Percentiles rank a stretch among this genome's conserved stretches.
Conservation (phyloP, 257 asterid species). For the Penstemon eatonii region DNA sequence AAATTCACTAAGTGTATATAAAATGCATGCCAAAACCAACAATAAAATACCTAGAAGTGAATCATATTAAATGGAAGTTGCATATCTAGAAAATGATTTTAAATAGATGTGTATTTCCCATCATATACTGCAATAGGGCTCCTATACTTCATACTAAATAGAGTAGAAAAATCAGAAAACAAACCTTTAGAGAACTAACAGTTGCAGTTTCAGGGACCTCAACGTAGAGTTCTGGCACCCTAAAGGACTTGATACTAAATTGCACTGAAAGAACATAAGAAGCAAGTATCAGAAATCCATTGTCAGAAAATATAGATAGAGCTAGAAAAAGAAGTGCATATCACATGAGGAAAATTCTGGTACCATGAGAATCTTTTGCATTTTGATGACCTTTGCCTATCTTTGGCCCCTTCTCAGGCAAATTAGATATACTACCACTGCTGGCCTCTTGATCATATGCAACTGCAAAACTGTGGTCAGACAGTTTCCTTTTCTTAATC, state of each 20-base stretch:
- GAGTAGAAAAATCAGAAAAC: constrained; percentile 17
- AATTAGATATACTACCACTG: constrained; percentile 62
- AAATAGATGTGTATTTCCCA: not conserved
- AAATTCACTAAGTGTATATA: constrained; percentile 7
- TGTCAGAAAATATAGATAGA: constrained; percentile 1
- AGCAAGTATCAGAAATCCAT: constrained; percentile 22
- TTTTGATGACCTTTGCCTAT: constrained; percentile 43
- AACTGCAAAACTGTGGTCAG: constrained; percentile 43
- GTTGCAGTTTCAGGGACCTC: constrained; percentile 95
- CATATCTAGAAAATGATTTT: not conserved
- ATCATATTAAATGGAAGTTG: constrained; percentile 8
- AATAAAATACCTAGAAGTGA: not conserved
- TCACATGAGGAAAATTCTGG: constrained; percentile 7
- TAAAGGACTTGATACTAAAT: constrained; percentile 88
- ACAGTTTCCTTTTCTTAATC: constrained; percentile 70
- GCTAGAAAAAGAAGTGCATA: constrained; percentile 15
- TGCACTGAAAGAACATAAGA: constrained; percentile 55
- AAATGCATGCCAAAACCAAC: constrained; percentile 8
- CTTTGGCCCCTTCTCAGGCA: constrained; percentile 50
- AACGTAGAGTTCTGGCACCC: constrained; percentile 88
- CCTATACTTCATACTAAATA: constrained; percentile 6
- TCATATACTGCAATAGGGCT: not conserved
- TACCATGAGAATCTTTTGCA: constrained; percentile 64
- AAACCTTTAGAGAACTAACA: constrained; percentile 89
- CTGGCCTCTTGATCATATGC: constrained; percentile 60